phyloP scores from a whole-genome alignment of 345 rosid genomes.

The Mercurialis annua region DNA sequence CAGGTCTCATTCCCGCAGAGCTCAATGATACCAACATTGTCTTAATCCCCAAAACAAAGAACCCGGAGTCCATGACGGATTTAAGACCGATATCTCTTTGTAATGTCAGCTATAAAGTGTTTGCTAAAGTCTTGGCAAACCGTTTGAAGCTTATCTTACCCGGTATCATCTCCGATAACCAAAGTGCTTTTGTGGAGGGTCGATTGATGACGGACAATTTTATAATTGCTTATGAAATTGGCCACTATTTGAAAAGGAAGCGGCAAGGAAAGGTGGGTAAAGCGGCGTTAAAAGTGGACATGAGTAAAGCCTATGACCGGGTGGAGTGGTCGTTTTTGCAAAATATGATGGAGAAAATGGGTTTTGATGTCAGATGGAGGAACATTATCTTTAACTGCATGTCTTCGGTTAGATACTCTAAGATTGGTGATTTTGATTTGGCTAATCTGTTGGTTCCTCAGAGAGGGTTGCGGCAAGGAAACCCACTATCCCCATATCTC shows the following conservation, averaged over 20 bases:
- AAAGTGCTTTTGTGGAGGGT: background rate
- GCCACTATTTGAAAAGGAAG: background rate
- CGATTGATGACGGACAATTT: background rate
- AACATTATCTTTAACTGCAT: background rate
- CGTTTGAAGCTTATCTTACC: background rate
- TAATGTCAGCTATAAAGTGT: background rate
- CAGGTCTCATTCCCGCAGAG: too few relatives aligned
- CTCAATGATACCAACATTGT: too few relatives aligned
- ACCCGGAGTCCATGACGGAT: background rate
- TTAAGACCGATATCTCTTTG: background rate
- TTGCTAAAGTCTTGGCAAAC: background rate
- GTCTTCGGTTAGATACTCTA: background rate
- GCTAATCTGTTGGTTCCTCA: background rate
- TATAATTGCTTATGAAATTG: background rate
- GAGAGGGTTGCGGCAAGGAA: background rate
- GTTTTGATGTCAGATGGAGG: background rate
- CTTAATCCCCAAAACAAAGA: background rate
- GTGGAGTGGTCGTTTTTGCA: background rate
- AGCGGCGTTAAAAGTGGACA: background rate
- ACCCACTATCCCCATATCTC: background rate
- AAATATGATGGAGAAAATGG: background rate
- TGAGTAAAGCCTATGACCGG: background rate
- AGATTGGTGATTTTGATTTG: background rate
- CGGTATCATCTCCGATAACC: background rate
- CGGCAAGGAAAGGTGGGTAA: background rate